Conservation (phyloP, 768 basidiomycete genomes). For the Trichaptum fuscoviolaceum region DNA sequence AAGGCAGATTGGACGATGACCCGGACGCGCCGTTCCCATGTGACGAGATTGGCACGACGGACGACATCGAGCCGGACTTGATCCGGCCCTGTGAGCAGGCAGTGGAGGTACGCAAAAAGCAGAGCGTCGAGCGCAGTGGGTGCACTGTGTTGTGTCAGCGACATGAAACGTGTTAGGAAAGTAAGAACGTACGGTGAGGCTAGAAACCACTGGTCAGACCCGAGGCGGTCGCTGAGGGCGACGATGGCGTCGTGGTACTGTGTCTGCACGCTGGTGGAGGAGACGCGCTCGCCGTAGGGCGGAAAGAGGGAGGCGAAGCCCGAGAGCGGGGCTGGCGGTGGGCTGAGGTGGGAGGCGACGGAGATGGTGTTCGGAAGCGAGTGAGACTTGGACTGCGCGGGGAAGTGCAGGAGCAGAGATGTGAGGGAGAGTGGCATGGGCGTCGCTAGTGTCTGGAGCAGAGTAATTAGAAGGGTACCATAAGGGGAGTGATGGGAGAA, state of each 20-base stretch:
- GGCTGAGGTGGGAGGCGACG: conserved; percentile 48
- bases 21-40: conserved; percentile 73
- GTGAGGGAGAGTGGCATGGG: conserved; percentile 30
- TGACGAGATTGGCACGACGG: conserved; percentile 69
- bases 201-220: conserved; percentile 77
- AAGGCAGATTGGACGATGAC: conserved; percentile 53
- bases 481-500: background rate
- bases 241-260: conserved; percentile 68
- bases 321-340: conserved; percentile 65
- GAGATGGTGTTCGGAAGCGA: background rate
- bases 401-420: conserved; percentile 32
- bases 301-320: conserved; percentile 65
- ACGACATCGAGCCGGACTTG: conserved; percentile 57
- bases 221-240: conserved; percentile 70
- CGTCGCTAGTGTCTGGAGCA: background rate
- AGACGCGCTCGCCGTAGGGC: conserved; percentile 52
- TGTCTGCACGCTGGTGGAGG: conserved; percentile 42
- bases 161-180: conserved; percentile 3
- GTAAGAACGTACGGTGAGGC: conserved; percentile 51
- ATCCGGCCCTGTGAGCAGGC: conserved; percentile 43
- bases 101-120: conserved; percentile 75
- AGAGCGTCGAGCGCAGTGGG: conserved; percentile 82
- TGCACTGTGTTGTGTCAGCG: conserved; percentile 33
- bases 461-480: background rate
- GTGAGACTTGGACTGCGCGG: conserved; percentile 4